A percentile compares a stretch with the other conserved stretches of the same genome.
Evolutionary conservation across 345 rosid species (phyloP).

Genomic region (Syzygium aromaticum): DNA sequence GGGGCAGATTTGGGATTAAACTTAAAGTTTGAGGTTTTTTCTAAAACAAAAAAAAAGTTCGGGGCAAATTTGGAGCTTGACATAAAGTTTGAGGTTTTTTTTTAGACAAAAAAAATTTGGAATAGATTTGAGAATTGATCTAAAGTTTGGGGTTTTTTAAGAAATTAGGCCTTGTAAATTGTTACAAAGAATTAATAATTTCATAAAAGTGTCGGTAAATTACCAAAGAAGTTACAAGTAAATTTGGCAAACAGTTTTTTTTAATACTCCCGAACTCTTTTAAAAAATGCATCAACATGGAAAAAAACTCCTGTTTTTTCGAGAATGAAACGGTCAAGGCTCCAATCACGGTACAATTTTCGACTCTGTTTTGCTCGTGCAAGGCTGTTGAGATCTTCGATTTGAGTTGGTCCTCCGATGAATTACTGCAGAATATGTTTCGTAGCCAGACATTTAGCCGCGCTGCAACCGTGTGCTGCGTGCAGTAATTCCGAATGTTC

Average conservation of each 20-base stretch:
- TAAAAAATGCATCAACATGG: background rate
- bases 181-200: background rate
- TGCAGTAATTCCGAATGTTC: background rate
- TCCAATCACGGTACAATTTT: background rate
- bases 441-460: background rate
- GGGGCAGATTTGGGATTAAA: no score
- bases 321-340: background rate
- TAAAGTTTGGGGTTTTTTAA: no score
- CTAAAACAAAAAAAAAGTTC: no score
- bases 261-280: background rate
- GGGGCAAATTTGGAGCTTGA: no score
- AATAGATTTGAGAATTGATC: no score
- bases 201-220: background rate
- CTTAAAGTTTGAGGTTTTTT: no score
- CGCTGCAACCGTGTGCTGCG: background rate
- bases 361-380: background rate
- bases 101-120: no score
- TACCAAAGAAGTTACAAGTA: no score
- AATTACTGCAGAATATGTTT: background rate
- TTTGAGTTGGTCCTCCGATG: background rate
- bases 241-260: no score
- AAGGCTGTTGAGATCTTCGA: background rate
- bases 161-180: background rate
- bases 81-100: no score
- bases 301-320: no score